phyloP scores from a whole-genome alignment of 805 yeast genomes.

The Candida caryicola region DNA sequence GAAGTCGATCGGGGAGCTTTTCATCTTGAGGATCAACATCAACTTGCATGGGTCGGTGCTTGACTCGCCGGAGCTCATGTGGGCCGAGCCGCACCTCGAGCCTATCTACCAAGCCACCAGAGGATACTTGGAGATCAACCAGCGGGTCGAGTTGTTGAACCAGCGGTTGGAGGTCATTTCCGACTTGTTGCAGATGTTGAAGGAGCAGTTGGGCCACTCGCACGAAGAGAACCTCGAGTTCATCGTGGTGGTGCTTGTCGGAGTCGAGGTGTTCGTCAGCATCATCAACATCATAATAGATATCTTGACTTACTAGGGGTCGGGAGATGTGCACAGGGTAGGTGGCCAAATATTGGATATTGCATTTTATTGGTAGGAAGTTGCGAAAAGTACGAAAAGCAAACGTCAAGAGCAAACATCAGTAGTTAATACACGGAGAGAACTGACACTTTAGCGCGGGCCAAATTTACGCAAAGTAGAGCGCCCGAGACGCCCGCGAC shows the following conservation, averaged over 20 bases:
- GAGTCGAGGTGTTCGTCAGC: constrained; percentile 88
- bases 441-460: too few relatives aligned
- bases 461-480: too few relatives aligned
- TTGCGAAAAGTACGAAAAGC: too few relatives aligned
- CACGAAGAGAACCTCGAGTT: constrained; percentile 89
- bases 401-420: too few relatives aligned
- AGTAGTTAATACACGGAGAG: too few relatives aligned
- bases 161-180: constrained; percentile 92
- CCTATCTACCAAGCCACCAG: constrained; percentile 97
- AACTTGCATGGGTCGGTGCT: constrained; percentile 83
- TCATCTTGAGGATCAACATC: constrained; percentile 79
- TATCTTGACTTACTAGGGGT: constrained; percentile 36
- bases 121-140: constrained; percentile 93
- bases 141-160: constrained; percentile 83
- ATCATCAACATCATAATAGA: constrained; percentile 74
- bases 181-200: constrained; percentile 91
- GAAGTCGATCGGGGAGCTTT: constrained; percentile 95
- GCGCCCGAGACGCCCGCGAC: too few relatives aligned
- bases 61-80: constrained; percentile 97
- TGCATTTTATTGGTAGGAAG: too few relatives aligned
- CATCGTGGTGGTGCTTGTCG: constrained; percentile 85
- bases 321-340: too few relatives aligned
- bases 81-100: constrained; percentile 98
- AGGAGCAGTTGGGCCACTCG: constrained; percentile 94
- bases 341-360: too few relatives aligned